Conservation (phyloP, 2,329 filamentous ascomycete species). For the Fusarium sambucinum region DNA sequence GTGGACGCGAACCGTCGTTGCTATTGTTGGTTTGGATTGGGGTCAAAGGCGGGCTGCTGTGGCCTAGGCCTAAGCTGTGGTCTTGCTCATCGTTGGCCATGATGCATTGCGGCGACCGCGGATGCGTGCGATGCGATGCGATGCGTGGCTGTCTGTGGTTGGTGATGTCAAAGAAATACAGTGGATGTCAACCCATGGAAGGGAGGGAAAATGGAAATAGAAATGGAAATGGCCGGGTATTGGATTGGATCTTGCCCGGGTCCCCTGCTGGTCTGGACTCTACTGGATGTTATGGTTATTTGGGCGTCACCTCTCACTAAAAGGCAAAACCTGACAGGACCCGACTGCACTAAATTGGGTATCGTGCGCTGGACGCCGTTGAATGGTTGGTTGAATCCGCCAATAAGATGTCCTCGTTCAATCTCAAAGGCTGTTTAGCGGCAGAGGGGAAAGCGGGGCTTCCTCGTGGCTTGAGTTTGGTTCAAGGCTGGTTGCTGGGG, state of each 20-base stretch:
- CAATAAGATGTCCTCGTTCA: slow-evolving; percentile 4
- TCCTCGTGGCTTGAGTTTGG: slow-evolving; percentile 15
- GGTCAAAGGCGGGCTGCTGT: slow-evolving; percentile 17
- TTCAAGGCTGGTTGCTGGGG: slow-evolving; percentile 29
- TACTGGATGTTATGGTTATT: slow-evolving; percentile 26
- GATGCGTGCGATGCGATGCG: slow-evolving; percentile 11
- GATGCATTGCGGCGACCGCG: slow-evolving; percentile 50
- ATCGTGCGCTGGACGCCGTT: slow-evolving; percentile 5
- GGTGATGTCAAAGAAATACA: slow-evolving; percentile 19
- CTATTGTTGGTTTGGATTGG: slow-evolving; percentile 28
- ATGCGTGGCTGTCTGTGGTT: slow-evolving; percentile 20
- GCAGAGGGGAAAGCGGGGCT: slow-evolving; percentile 33
- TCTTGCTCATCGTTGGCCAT: slow-evolving; percentile 54
- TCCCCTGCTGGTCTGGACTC: not conserved
- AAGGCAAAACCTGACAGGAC: slow-evolving; percentile 31
- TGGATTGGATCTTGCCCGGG: slow-evolving; percentile 16
- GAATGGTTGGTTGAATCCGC: not conserved
- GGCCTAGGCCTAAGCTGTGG: slow-evolving; percentile 36
- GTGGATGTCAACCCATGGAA: slow-evolving; percentile 5
- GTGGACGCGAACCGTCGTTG: slow-evolving; percentile 39
- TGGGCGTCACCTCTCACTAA: slow-evolving; percentile 33
- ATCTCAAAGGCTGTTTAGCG: slow-evolving; percentile 22
- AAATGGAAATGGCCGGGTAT: slow-evolving; percentile 34
- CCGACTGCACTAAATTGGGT: slow-evolving; percentile 20
- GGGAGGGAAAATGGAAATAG: slow-evolving; percentile 19